Base-by-base conservation (phyloP, 2,329 filamentous ascomycete genomes). In the Trichoderma sp. region DNA sequence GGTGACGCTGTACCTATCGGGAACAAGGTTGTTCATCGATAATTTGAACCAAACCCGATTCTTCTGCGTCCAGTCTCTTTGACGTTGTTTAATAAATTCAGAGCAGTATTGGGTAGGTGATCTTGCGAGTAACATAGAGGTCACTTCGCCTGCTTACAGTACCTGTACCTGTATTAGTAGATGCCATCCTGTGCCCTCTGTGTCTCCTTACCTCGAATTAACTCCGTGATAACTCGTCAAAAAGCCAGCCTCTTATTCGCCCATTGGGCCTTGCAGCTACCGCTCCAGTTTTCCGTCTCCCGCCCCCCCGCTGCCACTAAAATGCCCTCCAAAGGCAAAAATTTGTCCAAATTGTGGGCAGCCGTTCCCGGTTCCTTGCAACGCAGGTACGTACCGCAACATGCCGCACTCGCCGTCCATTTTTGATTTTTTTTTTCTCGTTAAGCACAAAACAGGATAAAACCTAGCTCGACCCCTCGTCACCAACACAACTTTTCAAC, bases 381-480 rank as follows among this genome's bases (percentile, higher is more conserved):
- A 47, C 53, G 36, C 56, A 61, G 66, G 66, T 69, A 70, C 57
- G 67, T 70, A 70, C 67, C 57, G 24, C 56, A 61, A 32, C n/a
- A 24, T 30, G 7, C 28, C 21, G 43, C 43, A 51, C n/a, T 51
- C 32, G n/a, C 47, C 34, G 43, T 24, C 28, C 28, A 24, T 56
- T 32, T 24, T 56, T 34, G 3, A n/a, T 28, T 34, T 56, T 65
- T 51, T 47, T 21, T 26, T 51, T 3, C n/a, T 8, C 66, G n/a
- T 21, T 53, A 28, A 36, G 57, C 26, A 32, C 18, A 47, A 69
- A 61, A 51, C n/a, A 51, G 60, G 60, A 64, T 64, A 71, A 71
- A 71, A 63, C 68, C 60, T 71, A 71, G 68, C 68, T 56, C 51
- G 58, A 58, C 68, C 68, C 68, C 68, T 64, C 68, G 68, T 71